phyloP scores from a whole-genome alignment of 192 early-diverging fungal species.

The Gamsiella multidivaricata region DNA sequence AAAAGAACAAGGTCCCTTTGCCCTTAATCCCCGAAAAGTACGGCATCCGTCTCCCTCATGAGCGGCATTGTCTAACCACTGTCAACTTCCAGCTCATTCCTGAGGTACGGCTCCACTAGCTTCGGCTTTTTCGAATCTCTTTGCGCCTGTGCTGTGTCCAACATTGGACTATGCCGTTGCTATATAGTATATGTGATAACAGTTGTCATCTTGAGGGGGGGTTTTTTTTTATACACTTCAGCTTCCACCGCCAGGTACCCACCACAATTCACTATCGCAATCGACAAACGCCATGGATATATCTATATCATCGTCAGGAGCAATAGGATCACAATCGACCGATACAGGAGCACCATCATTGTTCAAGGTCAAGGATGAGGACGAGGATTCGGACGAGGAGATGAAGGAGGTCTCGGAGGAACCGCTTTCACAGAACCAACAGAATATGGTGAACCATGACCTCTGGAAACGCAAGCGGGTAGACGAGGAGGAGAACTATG shows the following conservation, averaged over 20 bases:
- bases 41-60: slow-evolving; percentile 80
- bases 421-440: slow-evolving; percentile 40
- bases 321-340: background rate
- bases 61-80: slow-evolving; percentile 79
- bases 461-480: slow-evolving; percentile 51
- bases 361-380: slow-evolving; percentile 45
- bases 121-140: background rate
- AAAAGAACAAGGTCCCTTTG: slow-evolving; percentile 80
- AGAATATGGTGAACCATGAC: slow-evolving; percentile 47
- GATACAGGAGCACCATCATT: slow-evolving; percentile 35
- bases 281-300: background rate
- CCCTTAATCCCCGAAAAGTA: slow-evolving; percentile 84
- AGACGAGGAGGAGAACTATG: slow-evolving; percentile 39
- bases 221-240: background rate
- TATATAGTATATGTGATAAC: background rate
- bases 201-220: no score
- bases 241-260: slow-evolving; percentile 25
- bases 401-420: slow-evolving; percentile 23
- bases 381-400: slow-evolving; percentile 38
- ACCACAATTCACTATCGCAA: background rate
- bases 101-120: slow-evolving; percentile 48
- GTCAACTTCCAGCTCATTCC: slow-evolving; percentile 84
- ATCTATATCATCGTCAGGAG: background rate
- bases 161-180: background rate
- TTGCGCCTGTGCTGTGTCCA: no score